These are phyloP conservation scores for Pseudozyma sp. DNA, from an alignment of 1,284 basidiomycete species.

Conservation along the genomic window DNA sequence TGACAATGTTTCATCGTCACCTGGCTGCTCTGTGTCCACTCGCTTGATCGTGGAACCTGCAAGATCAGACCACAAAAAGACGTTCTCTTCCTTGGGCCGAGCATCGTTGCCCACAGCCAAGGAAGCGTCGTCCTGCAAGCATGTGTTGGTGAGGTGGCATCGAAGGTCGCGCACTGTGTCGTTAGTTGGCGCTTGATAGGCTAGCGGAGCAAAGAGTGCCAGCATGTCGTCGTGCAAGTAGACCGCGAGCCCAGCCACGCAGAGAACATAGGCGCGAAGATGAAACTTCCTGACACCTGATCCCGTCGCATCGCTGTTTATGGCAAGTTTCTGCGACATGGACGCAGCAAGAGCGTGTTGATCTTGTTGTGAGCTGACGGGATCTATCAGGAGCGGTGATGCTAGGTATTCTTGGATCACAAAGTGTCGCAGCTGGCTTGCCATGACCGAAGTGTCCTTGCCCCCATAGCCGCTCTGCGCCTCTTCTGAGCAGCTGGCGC, in stretches of 20 bases:
- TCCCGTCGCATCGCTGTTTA: not conserved
- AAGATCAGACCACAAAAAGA: conserved; percentile 53
- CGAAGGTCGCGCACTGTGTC: conserved; percentile 73
- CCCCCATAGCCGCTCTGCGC: conserved; percentile 20
- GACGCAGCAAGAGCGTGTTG: conserved; percentile 1
- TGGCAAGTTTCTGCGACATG: conserved; percentile 10
- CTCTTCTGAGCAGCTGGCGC: conserved; percentile 57
- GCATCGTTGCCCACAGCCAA: conserved; percentile 51
- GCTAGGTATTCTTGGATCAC: conserved; percentile 83
- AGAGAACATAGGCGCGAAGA: conserved; percentile 90
- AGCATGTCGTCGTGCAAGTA: conserved; percentile 82
- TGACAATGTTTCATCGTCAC: conserved; percentile 35
- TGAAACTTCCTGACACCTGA: conserved; percentile 77
- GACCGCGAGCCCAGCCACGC: conserved; percentile 71
- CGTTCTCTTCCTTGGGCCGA: conserved; percentile 55
- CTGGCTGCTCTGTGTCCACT: conserved; percentile 62
- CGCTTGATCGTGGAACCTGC: conserved; percentile 68
- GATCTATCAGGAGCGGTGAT: conserved; percentile 43
- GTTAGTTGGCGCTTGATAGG: conserved; percentile 45
- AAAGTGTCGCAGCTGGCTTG: conserved; percentile 91
- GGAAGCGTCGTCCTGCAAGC: conserved; percentile 75
- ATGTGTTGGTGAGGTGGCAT: conserved; percentile 94
- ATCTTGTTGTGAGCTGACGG: not conserved
- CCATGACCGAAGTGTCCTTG: conserved; percentile 61
- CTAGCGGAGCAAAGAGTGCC: conserved; percentile 77